Percentiles rank a stretch among this genome's conserved stretches.
These are phyloP conservation scores for Drechslerella coelobrocha DNA, from an alignment of 2,329 filamentous ascomycete genomes.

Conservation along the genomic window DNA sequence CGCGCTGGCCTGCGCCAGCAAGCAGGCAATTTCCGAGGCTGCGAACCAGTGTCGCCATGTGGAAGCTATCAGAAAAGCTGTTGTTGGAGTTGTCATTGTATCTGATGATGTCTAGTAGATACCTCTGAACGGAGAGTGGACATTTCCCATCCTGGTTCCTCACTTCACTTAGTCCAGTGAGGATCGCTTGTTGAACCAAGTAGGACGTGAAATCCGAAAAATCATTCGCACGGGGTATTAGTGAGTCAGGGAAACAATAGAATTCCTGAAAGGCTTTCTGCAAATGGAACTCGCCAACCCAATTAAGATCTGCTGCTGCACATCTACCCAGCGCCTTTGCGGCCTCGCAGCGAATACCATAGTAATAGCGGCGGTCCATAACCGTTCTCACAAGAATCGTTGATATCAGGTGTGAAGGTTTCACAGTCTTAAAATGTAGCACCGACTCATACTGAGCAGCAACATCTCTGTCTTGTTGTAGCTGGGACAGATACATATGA, in stretches of 20 bases:
- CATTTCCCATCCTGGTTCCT: constrained; percentile 77
- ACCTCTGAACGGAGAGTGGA: constrained; percentile 77
- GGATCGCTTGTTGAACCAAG: constrained; percentile 81
- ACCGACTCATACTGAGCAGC: constrained; percentile 82
- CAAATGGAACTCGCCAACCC: constrained; percentile 82
- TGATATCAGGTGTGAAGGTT: constrained; percentile 75
- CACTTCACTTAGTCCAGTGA: constrained; percentile 78
- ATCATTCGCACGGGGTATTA: constrained; percentile 85
- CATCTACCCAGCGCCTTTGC: constrained; percentile 77
- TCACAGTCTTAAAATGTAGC: constrained; percentile 69
- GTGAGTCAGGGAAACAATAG: constrained; percentile 80
- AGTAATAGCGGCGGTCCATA: constrained; percentile 89
- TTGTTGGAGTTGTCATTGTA: constrained; percentile 97
- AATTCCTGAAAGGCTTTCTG: constrained; percentile 85
- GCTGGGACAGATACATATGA: constrained; percentile 97
- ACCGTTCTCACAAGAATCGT: constrained; percentile 88
- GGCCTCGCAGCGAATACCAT: constrained; percentile 87
- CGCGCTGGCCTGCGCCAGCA: constrained; percentile 62
- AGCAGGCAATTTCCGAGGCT: constrained; percentile 63
- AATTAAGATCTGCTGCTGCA: constrained; percentile 72
- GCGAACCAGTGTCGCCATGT: constrained; percentile 79
- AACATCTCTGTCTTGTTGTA: constrained; percentile 96
- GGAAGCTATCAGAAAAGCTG: constrained; percentile 83
- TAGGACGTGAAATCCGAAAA: constrained; percentile 88
- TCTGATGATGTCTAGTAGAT: constrained; percentile 85